Conservation (phyloP, 2,329 filamentous ascomycete genomes). For the Penicillium sp. region DNA sequence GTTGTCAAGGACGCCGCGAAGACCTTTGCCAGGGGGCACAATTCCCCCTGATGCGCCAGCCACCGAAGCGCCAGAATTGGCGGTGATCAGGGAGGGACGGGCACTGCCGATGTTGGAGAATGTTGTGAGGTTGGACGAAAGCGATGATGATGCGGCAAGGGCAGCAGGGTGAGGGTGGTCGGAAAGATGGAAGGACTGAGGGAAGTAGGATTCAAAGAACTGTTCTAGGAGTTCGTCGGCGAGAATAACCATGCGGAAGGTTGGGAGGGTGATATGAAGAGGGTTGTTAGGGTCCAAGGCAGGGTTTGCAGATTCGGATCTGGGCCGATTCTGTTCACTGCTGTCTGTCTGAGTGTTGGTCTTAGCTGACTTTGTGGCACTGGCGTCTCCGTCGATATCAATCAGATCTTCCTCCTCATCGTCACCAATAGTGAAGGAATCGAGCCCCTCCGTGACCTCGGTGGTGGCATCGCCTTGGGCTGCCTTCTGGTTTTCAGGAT, state of each 20-base stretch:
- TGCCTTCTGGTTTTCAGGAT: slow-evolving; percentile 59
- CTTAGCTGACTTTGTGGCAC: slow-evolving; percentile 24
- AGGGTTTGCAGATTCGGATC: slow-evolving; percentile 77
- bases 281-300: slow-evolving; percentile 92
- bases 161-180: slow-evolving; percentile 57
- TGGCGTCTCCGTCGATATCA: slow-evolving; percentile 38
- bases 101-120: slow-evolving; percentile 69
- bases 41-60: slow-evolving; percentile 59
- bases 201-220: slow-evolving; percentile 96
- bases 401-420: slow-evolving; percentile 56
- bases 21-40: slow-evolving; percentile 67
- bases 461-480: slow-evolving; percentile 30
- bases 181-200: slow-evolving; percentile 84
- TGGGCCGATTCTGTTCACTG: slow-evolving; percentile 53
- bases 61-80: slow-evolving; percentile 41
- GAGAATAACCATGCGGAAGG: slow-evolving; percentile 97
- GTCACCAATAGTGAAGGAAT: slow-evolving; percentile 74
- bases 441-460: slow-evolving; percentile 43
- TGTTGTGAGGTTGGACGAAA: slow-evolving; percentile 75
- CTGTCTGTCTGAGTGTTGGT: slow-evolving; percentile 15
- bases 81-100: slow-evolving; percentile 42
- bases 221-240: slow-evolving; percentile 94
- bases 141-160: slow-evolving; percentile 46
- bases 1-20: slow-evolving; percentile 91
- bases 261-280: slow-evolving; percentile 91